Base-by-base conservation (phyloP, 371 early-diverging fungal genomes). In the Globomyces sp. region DNA sequence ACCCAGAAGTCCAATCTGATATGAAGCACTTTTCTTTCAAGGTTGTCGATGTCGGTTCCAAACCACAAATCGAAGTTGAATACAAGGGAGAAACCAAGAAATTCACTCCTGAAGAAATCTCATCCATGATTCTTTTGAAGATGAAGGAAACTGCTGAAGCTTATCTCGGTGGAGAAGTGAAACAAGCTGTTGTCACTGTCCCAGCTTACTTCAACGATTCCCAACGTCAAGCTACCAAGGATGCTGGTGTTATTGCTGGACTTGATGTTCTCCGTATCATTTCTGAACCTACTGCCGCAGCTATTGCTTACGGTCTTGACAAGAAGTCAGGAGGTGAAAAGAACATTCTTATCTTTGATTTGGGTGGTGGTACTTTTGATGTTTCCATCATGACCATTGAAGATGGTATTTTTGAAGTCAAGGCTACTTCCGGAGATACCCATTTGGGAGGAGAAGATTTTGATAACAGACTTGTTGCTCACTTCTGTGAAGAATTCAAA, bases 361-460 rank as follows among this genome's bases (percentile, higher is more conserved):
- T 96, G 67, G 99, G 98, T 77, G 99, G 98, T 74, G 97, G 99
- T 85, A 96, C 98, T 64, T 94, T 97, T 77, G 98, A 99, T 85
- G 92, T 98, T 58, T 96, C 98, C 51, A 88, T 96, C 64, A 81
- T 98, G 65, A 89, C 94, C 75, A 95, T 94, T 66, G 95, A 95
- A 76, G 92, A 92, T 62, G 94, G 92, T 70, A 90, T 93, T 81
- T 94, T 95, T 67, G 94, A 92, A 80, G 94, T 94, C 74, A 90
- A 90, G 86, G 93, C 96, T 74, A 94, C 94, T 71, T 90, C 92
- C 77, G 99, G 98, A 85, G 94, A 96, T 81, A 97, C 95, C 68
- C 98, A 96, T 85, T 87, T 96, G 80, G 98, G 99, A 78, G 99
- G 99, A 80, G 96, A 96, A 84, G 96, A 98, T 84, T 93, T 97